Percentiles rank a stretch among this genome's conserved stretches.
Evolutionary conservation across 179 eudicot species (phyloP).

Genomic region (Patellifolia procumbens): DNA sequence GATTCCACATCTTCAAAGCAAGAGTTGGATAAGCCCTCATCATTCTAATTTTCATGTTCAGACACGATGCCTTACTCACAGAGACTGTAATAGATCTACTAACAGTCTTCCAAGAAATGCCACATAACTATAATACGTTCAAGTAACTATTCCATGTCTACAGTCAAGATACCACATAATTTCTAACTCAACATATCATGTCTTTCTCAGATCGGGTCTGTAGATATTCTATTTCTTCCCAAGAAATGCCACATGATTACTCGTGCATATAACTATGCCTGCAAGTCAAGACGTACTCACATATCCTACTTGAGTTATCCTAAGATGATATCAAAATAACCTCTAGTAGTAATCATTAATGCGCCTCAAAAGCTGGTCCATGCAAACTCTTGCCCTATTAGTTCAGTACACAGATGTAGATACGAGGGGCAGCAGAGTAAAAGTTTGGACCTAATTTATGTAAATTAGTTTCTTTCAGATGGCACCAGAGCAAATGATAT

Average conservation of each 20-base stretch:
- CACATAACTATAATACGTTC: background rate
- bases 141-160: background rate
- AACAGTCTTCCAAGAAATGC: background rate
- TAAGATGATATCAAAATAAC: too few species aligned
- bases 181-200: background rate
- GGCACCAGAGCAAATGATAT: background rate
- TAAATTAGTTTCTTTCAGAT: background rate
- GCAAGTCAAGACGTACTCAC: background rate
- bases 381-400: too few species aligned
- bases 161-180: background rate
- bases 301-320: background rate
- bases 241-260: background rate
- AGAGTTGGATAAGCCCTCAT: background rate
- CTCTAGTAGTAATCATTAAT: too few species aligned
- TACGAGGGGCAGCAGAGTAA: background rate
- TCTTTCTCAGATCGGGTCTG: background rate
- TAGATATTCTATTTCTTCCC: background rate
- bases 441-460: background rate
- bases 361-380: too few species aligned
- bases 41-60: background rate
- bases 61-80: background rate
- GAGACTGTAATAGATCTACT: background rate
- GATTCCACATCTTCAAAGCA: slow-evolving; percentile 10
- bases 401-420: background rate
- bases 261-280: background rate